Percentiles rank a stretch among this genome's conserved stretches.
Evolutionary conservation across 352 stramenopile genomes (phyloP).

Genomic region (Globisporangium polare): DNA sequence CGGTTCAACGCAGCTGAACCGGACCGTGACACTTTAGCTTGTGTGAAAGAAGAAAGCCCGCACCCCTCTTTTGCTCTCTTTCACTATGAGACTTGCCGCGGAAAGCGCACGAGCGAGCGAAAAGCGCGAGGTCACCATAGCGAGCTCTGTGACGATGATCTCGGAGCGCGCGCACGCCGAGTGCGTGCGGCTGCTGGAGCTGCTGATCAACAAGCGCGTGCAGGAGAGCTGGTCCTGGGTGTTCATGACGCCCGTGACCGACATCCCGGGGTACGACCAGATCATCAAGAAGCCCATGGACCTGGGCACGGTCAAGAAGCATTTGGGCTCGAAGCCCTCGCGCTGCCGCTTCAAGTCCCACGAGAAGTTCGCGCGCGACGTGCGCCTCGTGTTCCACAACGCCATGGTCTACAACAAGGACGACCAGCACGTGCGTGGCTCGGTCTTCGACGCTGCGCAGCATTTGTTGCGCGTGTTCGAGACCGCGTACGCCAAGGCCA

Average conservation of each 20-base stretch:
- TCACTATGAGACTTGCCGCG: neutral
- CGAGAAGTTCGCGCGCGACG: conserved; percentile 79
- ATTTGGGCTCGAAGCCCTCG: conserved; percentile 72
- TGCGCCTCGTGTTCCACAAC: conserved; percentile 83
- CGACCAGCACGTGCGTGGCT: conserved; percentile 70
- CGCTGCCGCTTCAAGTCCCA: conserved; percentile 82
- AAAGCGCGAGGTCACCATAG: neutral
- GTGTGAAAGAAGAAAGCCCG: no score
- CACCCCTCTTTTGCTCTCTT: neutral
- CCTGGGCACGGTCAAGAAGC: conserved; percentile 69
- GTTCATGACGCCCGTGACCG: conserved; percentile 72
- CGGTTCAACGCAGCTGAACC: no score
- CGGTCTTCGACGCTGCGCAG: conserved; percentile 75
- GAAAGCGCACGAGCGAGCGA: no score
- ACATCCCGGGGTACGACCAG: conserved; percentile 63
- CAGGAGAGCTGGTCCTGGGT: conserved; percentile 87
- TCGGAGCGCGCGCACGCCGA: conserved; percentile 67
- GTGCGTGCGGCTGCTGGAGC: conserved; percentile 74
- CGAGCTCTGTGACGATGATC: conserved; percentile 41
- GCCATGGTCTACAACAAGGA: conserved; percentile 76
- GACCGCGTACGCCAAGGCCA: conserved; percentile 70
- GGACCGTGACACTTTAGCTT: no score
- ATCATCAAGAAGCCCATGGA: conserved; percentile 86
- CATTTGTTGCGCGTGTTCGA: conserved; percentile 80
- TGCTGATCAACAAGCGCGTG: conserved; percentile 75